Conservation (phyloP, 202 grass and related monocot species). For the Dendrocalamus latiflorus region DNA sequence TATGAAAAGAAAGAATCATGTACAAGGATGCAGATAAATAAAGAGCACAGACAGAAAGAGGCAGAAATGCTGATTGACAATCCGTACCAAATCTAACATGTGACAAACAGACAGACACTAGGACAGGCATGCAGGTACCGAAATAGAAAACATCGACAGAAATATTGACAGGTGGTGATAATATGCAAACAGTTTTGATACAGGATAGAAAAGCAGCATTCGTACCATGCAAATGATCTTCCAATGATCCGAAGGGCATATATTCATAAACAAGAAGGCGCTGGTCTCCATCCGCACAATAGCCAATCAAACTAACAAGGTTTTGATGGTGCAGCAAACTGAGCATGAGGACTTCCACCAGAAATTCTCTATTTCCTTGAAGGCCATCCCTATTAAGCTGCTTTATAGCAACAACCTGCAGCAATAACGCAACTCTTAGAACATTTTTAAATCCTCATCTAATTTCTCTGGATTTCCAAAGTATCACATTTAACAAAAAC, state of each 20-base stretch:
- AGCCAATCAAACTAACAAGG: too few relatives aligned
- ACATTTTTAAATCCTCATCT: background rate
- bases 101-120: constrained; percentile 19
- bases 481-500: background rate
- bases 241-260: too few relatives aligned
- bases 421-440: background rate
- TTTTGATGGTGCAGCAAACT: too few relatives aligned
- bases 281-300: too few relatives aligned
- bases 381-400: too few relatives aligned
- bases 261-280: too few relatives aligned
- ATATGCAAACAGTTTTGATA: constrained; percentile 13
- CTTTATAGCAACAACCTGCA: constrained; percentile 92
- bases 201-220: too few relatives aligned
- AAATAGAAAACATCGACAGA: constrained; percentile 16
- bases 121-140: background rate
- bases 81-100: too few relatives aligned
- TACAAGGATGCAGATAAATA: background rate
- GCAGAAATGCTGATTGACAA: background rate
- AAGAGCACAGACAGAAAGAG: background rate
- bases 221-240: too few relatives aligned
- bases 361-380: too few relatives aligned
- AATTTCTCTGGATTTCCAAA: background rate
- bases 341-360: too few relatives aligned
- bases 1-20: too few relatives aligned
- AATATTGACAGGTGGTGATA: constrained; percentile 3